These are phyloP conservation scores for Pseudotulostoma volvatum DNA, from an alignment of 495 filamentous ascomycete species.

Conservation along the genomic window DNA sequence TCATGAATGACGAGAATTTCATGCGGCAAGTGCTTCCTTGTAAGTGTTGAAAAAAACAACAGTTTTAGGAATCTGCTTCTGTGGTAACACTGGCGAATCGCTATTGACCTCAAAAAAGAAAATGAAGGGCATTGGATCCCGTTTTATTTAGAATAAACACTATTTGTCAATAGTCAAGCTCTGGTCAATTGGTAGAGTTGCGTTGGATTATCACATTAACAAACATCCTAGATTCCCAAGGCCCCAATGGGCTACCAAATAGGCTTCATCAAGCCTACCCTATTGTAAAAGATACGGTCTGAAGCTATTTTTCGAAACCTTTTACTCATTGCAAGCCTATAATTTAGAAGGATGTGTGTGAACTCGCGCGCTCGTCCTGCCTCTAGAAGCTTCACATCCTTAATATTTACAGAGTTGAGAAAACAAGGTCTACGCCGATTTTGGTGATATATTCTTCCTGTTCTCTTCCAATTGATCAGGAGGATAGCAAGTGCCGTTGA, in stretches of 20 bases:
- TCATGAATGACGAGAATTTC: neutral
- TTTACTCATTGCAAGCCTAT: neutral
- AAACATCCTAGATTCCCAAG: neutral
- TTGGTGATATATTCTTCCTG: constrained; percentile 2
- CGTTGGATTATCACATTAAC: neutral
- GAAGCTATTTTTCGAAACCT: neutral
- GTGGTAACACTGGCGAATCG: neutral
- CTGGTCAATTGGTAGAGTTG: neutral
- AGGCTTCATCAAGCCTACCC: constrained; percentile 1
- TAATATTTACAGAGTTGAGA: neutral
- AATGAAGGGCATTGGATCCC: neutral
- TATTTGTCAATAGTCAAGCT: neutral
- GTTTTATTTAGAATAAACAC: neutral
- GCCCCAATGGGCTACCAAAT: constrained; percentile 1
- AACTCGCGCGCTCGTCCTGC: neutral
- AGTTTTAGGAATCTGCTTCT: neutral
- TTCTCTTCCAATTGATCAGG: constrained; percentile 4
- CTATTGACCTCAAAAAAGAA: neutral
- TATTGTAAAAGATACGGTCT: neutral
- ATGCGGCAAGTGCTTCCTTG: neutral
- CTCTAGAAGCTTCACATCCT: neutral
- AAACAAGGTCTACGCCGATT: neutral
- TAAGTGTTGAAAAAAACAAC: constrained; percentile 1
- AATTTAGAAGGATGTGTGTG: constrained; percentile 1
- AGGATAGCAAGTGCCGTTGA: constrained; percentile 5